Conservation (phyloP, 2,329 filamentous ascomycete species). For the Microthyrium microscopicum region DNA sequence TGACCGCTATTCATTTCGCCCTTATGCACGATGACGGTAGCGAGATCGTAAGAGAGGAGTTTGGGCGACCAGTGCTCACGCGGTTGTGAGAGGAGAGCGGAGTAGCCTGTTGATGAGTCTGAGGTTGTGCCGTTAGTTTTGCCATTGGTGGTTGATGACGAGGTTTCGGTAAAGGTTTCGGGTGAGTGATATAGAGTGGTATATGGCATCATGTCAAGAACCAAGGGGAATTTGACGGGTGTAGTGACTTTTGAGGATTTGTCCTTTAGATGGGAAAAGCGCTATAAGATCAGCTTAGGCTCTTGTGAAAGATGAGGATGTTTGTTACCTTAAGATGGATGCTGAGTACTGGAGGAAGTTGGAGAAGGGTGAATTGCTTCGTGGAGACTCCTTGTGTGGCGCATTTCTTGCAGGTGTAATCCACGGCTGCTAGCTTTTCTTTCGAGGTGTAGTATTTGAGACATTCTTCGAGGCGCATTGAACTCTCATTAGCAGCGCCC, state of each 20-base stretch:
- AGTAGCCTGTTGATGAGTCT: constrained; percentile 12
- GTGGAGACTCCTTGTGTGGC: constrained; percentile 37
- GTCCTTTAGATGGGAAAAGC: constrained; percentile 61
- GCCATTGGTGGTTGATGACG: constrained; percentile 11
- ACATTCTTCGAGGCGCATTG: constrained; percentile 38
- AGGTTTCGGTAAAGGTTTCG: constrained; percentile 10
- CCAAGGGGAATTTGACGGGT: constrained; percentile 67
- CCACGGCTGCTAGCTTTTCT: constrained; percentile 57
- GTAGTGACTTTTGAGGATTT: constrained; percentile 77
- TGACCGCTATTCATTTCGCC: constrained; percentile 87
- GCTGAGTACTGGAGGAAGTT: constrained; percentile 72
- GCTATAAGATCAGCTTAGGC: constrained; percentile 23
- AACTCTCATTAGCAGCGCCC: constrained; percentile 15
- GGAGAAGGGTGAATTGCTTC: constrained; percentile 70
- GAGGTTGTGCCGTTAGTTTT: constrained; percentile 20
- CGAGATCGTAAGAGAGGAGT: constrained; percentile 68
- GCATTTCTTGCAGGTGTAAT: constrained; percentile 76
- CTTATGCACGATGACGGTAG: constrained; percentile 83
- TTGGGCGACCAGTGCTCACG: constrained; percentile 12
- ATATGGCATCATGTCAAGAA: constrained; percentile 82
- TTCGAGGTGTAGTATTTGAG: constrained; percentile 75
- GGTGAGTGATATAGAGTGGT: constrained; percentile 35
- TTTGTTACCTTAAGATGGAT: constrained; percentile 70
- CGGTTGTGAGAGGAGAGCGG: neutral
- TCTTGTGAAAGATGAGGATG: neutral